Evolutionary conservation across 75 land plant genomes (phyloP).

Genomic region (Sequoiadendron giganteum): DNA sequence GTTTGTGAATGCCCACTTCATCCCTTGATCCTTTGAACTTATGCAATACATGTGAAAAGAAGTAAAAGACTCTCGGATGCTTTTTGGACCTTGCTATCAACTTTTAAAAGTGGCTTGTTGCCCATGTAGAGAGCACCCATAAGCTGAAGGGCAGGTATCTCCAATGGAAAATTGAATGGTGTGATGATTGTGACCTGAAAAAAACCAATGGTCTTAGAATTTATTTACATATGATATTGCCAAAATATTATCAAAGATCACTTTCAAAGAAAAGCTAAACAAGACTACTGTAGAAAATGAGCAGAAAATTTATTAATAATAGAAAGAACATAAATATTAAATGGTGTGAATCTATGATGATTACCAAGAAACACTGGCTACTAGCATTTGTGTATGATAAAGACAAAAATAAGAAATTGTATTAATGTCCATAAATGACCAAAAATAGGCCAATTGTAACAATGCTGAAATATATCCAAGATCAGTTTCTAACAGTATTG

Average conservation of each 20-base stretch:
- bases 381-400: not conserved
- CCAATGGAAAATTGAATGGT: conserved; percentile 90
- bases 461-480: not conserved
- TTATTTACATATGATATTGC: not conserved
- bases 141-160: conserved; percentile 76
- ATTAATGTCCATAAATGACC: not conserved
- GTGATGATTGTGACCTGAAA: conserved; percentile 82
- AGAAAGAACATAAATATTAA: not conserved
- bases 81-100: conserved; percentile 92
- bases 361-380: not conserved
- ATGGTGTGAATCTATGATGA: not conserved
- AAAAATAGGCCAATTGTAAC: not conserved
- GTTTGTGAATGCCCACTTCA: not conserved
- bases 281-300: not conserved
- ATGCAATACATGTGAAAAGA: not conserved
- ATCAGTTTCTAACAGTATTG: not conserved
- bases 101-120: conserved; percentile 94
- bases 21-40: not conserved
- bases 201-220: not conserved
- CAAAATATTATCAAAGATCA: not conserved
- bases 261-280: not conserved
- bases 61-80: not conserved
- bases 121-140: conserved; percentile 99
- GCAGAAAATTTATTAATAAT: not conserved
- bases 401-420: not conserved